phyloP scores from a whole-genome alignment of 805 yeast species.

The Sugiyamaella marilandica region DNA sequence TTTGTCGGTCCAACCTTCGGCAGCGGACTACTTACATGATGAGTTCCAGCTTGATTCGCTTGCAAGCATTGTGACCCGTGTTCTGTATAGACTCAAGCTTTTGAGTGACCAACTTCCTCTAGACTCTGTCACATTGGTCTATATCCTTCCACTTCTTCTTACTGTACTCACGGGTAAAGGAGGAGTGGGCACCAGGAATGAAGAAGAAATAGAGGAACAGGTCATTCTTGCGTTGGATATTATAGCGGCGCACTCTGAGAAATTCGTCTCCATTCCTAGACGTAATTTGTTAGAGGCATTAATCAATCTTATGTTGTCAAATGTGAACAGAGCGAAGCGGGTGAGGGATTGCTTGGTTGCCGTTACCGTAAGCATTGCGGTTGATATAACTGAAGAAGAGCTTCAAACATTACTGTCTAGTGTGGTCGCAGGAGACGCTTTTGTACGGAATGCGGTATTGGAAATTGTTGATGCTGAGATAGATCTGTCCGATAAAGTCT shows the following conservation, averaged over 20 bases:
- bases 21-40: slow-evolving; percentile 41
- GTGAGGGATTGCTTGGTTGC: slow-evolving; percentile 81
- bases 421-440: slow-evolving; percentile 55
- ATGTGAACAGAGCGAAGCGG: slow-evolving; percentile 73
- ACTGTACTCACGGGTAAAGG: slow-evolving; percentile 61
- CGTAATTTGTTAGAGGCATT: slow-evolving; percentile 55
- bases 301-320: slow-evolving; percentile 54
- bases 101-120: slow-evolving; percentile 68
- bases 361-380: slow-evolving; percentile 69
- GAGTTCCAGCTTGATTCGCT: slow-evolving; percentile 49
- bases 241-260: slow-evolving; percentile 44
- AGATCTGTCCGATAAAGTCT: slow-evolving; percentile 41
- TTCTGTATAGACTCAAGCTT: slow-evolving; percentile 71
- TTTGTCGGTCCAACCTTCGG: slow-evolving; percentile 43
- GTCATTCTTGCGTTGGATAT: slow-evolving; percentile 71
- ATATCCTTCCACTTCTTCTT: slow-evolving; percentile 68
- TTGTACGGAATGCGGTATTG: slow-evolving; percentile 73
- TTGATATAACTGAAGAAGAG: slow-evolving; percentile 54
- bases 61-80: slow-evolving; percentile 52
- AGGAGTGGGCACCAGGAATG: slow-evolving; percentile 39
- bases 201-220: slow-evolving; percentile 90
- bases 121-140: slow-evolving; percentile 63
- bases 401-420: slow-evolving; percentile 52
- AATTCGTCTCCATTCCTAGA: slow-evolving; percentile 64
- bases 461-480: slow-evolving; percentile 84